A percentile compares a stretch with the other conserved stretches of the same genome.
phyloP scores from a whole-genome alignment of 192 early-diverging fungal genomes.

The Backusella westeae region DNA sequence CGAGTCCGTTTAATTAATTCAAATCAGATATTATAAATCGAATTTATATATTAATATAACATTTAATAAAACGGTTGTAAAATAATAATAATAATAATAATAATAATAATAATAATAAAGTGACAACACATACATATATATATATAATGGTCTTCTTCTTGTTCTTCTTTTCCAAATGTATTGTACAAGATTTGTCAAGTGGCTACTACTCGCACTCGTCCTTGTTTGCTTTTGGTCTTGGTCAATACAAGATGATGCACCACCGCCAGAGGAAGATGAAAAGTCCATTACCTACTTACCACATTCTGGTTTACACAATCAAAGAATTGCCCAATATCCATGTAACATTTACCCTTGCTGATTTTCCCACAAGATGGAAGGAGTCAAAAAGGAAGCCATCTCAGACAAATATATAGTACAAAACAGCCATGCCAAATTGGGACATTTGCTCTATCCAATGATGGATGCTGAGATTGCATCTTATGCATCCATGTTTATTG shows the following conservation, averaged over 20 bases:
- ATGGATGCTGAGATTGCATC: conserved; percentile 50
- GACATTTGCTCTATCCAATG: conserved; percentile 40
- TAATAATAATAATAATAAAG: not conserved
- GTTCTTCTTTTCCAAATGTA: not conserved
- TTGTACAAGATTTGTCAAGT: not conserved
- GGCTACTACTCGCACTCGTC: not conserved
- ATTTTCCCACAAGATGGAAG: conserved; percentile 36
- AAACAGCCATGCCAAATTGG: conserved; percentile 13
- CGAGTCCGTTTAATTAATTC: not conserved
- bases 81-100: not conserved
- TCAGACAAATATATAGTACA: not conserved
- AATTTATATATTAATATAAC: not conserved
- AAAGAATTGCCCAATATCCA: conserved; percentile 45
- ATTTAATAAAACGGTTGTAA: not conserved
- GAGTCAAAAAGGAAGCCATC: conserved; percentile 17
- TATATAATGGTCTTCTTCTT: not conserved
- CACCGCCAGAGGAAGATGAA: conserved; percentile 9
- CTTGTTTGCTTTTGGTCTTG: not conserved
- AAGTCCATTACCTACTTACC: conserved; percentile 46
- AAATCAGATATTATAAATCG: not conserved
- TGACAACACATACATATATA: not conserved
- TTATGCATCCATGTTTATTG: conserved; percentile 43
- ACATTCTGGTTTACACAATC: conserved; percentile 55
- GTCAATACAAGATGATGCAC: not conserved
- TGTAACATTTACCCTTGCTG: conserved; percentile 49